Evolutionary conservation across 1,284 basidiomycete genomes (phyloP).

Genomic region (Salmacisia buchloeana): DNA sequence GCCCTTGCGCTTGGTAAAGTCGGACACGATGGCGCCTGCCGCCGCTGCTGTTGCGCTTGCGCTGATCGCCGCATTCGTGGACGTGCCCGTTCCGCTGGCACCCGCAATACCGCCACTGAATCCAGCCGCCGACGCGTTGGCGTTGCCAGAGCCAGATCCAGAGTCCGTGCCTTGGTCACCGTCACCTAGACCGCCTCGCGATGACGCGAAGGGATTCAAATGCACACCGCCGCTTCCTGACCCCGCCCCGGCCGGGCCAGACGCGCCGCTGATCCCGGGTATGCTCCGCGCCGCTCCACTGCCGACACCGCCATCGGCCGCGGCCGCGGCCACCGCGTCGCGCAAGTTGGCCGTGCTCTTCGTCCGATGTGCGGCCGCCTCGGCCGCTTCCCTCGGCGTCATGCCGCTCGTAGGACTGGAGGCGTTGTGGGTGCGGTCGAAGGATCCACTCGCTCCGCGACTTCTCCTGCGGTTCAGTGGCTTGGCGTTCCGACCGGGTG

Average conservation of each 20-base stretch:
- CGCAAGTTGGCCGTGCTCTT: not conserved
- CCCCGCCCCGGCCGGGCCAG: not conserved
- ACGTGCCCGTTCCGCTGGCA: slow-evolving; percentile 17
- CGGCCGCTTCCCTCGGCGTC: not conserved
- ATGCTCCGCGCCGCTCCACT: not conserved
- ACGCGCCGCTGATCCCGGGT: slow-evolving; percentile 4
- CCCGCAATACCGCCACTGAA: slow-evolving; percentile 17
- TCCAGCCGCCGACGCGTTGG: slow-evolving; percentile 17
- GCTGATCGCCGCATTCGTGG: slow-evolving; percentile 13
- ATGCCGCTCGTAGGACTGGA: not conserved
- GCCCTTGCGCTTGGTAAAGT: slow-evolving; percentile 43
- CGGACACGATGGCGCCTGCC: slow-evolving; percentile 25
- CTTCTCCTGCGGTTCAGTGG: no score
- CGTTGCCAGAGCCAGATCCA: slow-evolving; percentile 22
- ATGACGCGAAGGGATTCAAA: not conserved
- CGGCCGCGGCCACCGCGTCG: not conserved
- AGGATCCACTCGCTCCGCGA: no score
- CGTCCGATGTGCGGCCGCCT: not conserved
- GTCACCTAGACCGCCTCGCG: slow-evolving; percentile 4
- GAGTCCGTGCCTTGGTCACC: slow-evolving; percentile 14
- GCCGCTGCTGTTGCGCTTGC: slow-evolving; percentile 21
- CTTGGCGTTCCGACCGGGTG: no score
- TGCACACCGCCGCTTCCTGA: not conserved
- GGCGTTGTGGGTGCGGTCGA: no score
- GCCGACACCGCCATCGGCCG: not conserved